Base-by-base conservation (phyloP, 331 rosid genomes). In the Quercus lobata region DNA sequence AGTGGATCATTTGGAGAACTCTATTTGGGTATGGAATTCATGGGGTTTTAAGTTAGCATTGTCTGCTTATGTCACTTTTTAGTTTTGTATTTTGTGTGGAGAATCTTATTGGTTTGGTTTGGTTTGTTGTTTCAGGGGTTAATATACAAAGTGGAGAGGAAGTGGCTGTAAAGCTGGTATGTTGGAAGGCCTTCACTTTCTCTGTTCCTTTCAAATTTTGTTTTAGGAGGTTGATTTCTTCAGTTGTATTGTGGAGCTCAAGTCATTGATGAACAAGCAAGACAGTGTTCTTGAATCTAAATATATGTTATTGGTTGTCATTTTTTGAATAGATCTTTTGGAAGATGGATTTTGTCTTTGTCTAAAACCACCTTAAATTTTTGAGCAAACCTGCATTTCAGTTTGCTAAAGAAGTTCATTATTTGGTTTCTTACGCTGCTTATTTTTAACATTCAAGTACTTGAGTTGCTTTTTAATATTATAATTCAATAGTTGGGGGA, bases 1-100 rank as follows among this genome's bases (percentile, higher is more conserved):
- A 88, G 97, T 73, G 99, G 99, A 78, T 95, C 99, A 17, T 95
- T 92, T 83, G 99, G 99, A 68, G 97, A 95, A 71, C 96, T 95
- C 71, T 95, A 91, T 82, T 86, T 95, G 87, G 99, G 99, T 92
- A 83, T 83, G 89, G 62, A 80, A 75, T 69, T 83, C 54, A 16
- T 82, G 75, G 49, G 55, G 65, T 21, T 24, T 76, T 57, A 76
- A 70, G 66, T 57, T 46, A 69, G 52, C 54, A 44, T 73, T 83
- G n/a, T 79, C 63, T 70, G 55, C 49, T 71, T 77, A 35, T 68
- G 73, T 79, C 52, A 22, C 18, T 58, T 60, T 74, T 1, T 75
- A 69, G 69, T 18, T 46, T 52, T 68, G 53, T 30, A 71, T 78
- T 57, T 37, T 41, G 22, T 32, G 37, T 8, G 57, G 41, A 53